Evolutionary conservation across 441 rosid species (phyloP), one percentile per base, ranked within the genome.

Genomic region (Euphorbia celastroides): DNA sequence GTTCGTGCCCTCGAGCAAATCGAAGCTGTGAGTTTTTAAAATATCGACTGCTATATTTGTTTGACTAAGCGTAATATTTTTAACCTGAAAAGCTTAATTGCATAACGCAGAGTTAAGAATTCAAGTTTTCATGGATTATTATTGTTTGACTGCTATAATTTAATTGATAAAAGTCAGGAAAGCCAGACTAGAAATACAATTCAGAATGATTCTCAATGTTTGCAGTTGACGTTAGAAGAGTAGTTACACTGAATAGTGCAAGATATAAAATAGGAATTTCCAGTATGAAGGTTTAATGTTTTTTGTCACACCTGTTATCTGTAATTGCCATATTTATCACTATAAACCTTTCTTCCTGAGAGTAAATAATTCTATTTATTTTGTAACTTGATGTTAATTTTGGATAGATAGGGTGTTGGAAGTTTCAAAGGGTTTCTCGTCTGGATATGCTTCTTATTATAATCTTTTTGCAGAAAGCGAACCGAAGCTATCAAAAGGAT

Each of bases 401-500:
- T 60, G 16, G 64, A 36, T 8, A n/a, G 25, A 30, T 64, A 16
- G 2, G 11, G 31, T 19, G 27, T 44, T n/a, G 0, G 30, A 13
- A 20, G 23, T 1, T 41, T 23, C 31, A 16, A n/a, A 5, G 9
- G 19, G 7, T 25, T 52, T 27, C 3, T 66, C 25, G 26, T 34
- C 14, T 31, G 28, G 19, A 7, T 64, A n/a, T 61, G n/a, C n/a
- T 71, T 56, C 73, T 44, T 0, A 46, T 20, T 42, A 32, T 5
- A 64, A 38, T 22, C 67, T 41, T 36, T 5, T 70, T 20, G 70
- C 82, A 93, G 98, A 90, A 90, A 89, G 98, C 96, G 22, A 84
- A 86, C 65, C 87, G 85, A 44, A 85, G 93, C 81, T 92, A 92
- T 78, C 98, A 93, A 82, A 88, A 90, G 78, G 98, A 90, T 70